phyloP scores from a whole-genome alignment of 2,329 filamentous ascomycete genomes.

The Allantophomopsis lycopodina region DNA sequence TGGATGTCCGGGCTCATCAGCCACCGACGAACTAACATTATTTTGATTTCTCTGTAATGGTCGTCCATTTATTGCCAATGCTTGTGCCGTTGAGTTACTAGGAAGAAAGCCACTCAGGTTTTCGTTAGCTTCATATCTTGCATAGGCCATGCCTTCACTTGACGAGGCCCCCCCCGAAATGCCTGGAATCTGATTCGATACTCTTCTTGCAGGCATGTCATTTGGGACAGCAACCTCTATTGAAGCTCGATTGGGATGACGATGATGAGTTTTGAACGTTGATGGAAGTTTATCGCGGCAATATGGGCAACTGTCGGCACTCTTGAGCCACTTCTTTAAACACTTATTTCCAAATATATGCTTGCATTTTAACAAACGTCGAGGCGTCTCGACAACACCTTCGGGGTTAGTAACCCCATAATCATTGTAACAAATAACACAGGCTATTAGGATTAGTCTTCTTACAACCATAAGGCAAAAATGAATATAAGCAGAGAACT shows the following conservation, averaged over 20 bases:
- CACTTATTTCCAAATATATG: constrained; percentile 52
- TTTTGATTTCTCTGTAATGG: no score
- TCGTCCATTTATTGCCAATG: no score
- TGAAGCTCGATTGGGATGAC: constrained; percentile 15
- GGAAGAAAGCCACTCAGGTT: background rate
- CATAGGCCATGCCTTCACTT: background rate
- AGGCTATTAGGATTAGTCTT: constrained; percentile 25
- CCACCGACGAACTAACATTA: no score
- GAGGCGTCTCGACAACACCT: constrained; percentile 38
- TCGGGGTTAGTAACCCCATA: constrained; percentile 43
- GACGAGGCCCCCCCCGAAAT: background rate
- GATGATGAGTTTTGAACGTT: no score
- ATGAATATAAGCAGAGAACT: constrained; percentile 6
- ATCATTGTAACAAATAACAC: constrained; percentile 52
- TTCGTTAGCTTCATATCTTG: background rate
- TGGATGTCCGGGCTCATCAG: no score
- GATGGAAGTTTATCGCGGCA: constrained; percentile 47
- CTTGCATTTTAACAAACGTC: constrained; percentile 46
- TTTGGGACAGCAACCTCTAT: background rate
- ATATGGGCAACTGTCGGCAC: constrained; percentile 49
- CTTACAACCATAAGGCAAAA: background rate
- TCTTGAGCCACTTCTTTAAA: constrained; percentile 51
- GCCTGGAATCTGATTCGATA: background rate
- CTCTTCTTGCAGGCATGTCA: background rate
- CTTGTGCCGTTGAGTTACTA: no score